These are phyloP conservation scores for Cryoendolithus antarcticus DNA, from an alignment of 2,329 filamentous ascomycete species.

Conservation along the genomic window DNA sequence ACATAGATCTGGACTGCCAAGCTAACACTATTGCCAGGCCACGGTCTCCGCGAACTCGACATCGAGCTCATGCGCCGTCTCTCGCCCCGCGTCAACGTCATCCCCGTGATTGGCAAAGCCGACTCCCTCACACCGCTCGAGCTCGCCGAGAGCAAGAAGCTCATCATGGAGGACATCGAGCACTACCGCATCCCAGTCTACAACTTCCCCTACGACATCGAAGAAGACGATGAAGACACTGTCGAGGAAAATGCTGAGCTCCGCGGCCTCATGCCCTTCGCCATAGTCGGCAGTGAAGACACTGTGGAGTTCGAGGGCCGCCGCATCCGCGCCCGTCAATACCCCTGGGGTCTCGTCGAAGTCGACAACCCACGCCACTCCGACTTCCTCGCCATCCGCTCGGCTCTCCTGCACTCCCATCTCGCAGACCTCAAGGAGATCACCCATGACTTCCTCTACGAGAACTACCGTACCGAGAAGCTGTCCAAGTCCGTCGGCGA, in stretches of 20 bases:
- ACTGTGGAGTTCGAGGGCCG: slow-evolving; percentile 86
- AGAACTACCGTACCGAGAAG: slow-evolving; percentile 99
- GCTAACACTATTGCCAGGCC: slow-evolving; percentile 7
- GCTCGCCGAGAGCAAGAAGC: slow-evolving; percentile 97
- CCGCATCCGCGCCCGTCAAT: slow-evolving; percentile 87
- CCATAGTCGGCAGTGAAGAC: slow-evolving; percentile 95
- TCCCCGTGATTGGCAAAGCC: slow-evolving; percentile 96
- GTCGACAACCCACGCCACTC: slow-evolving; percentile 98
- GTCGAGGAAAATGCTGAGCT: slow-evolving; percentile 98
- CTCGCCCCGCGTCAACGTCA: slow-evolving; percentile 95
- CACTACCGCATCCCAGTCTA: slow-evolving; percentile 99
- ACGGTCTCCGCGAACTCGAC: slow-evolving; percentile 89
- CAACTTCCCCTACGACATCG: slow-evolving; percentile 99
- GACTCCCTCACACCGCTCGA: slow-evolving; percentile 94
- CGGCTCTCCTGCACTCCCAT: slow-evolving; percentile 92
- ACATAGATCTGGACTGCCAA: not conserved
- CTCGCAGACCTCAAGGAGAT: slow-evolving; percentile 98
- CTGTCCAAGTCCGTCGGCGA: slow-evolving; percentile 93
- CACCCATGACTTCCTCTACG: slow-evolving; percentile 98
- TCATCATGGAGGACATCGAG: slow-evolving; percentile 99
- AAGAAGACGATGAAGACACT: slow-evolving; percentile 98
- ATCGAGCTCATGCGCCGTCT: slow-evolving; percentile 99
- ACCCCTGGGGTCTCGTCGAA: slow-evolving; percentile 98
- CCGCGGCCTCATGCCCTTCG: slow-evolving; percentile 94
- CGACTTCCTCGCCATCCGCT: slow-evolving; percentile 94